phyloP scores from a whole-genome alignment of 257 asterid genomes.

The Henckelia pumila region DNA sequence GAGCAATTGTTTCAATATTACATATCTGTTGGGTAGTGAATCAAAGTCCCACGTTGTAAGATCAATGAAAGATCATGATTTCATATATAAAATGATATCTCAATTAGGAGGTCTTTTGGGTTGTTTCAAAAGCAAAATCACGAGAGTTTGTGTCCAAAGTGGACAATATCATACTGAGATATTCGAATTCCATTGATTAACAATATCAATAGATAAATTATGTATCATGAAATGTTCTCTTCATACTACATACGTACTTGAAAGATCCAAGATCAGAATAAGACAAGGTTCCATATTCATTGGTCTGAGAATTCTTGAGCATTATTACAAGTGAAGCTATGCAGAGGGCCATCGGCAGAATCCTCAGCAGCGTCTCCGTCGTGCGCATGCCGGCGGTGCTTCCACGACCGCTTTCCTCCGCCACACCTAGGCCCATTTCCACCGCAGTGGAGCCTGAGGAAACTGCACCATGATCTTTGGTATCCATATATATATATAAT shows the following conservation, averaged over 20 bases:
- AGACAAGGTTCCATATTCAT: constrained; percentile 65
- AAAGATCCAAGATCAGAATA: constrained; percentile 83
- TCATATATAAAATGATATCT: too few relatives aligned
- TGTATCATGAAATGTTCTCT: too few relatives aligned
- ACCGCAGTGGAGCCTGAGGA: constrained; percentile 19
- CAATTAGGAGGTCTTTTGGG: too few relatives aligned
- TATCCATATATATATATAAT: constrained; percentile 34
- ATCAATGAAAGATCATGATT: too few relatives aligned
- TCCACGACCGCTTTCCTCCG: constrained; percentile 39
- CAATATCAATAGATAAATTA: too few relatives aligned
- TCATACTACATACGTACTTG: constrained; percentile 35
- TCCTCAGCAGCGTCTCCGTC: constrained; percentile 76
- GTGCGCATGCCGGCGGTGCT: constrained; percentile 61
- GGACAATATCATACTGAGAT: too few relatives aligned
- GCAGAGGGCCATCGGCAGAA: constrained; percentile 67
- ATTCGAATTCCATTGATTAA: too few relatives aligned
- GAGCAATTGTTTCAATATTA: too few relatives aligned
- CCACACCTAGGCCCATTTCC: constrained; percentile 28
- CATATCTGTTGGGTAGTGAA: too few relatives aligned
- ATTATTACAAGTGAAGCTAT: constrained; percentile 71
- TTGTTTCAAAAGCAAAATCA: too few relatives aligned
- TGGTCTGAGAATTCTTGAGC: constrained; percentile 76
- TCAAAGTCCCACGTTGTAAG: too few relatives aligned
- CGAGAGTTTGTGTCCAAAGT: too few relatives aligned
- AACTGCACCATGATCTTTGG: constrained; percentile 21